Conservation (phyloP, 2,329 filamentous ascomycete species). For the Colletotrichum gigasporum region DNA sequence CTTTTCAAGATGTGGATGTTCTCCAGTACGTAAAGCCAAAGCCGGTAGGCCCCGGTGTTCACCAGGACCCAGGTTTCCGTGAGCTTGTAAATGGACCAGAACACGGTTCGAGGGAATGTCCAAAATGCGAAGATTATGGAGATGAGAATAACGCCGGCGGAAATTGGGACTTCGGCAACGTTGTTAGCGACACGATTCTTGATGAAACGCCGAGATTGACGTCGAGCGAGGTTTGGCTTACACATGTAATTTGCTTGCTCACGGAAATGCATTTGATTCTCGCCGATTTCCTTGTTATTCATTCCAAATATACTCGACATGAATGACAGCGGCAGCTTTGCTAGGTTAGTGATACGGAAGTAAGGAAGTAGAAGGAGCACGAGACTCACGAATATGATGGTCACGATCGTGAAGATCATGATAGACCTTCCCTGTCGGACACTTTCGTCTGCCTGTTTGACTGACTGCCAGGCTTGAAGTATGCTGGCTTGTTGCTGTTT, state of each 20-base stretch:
- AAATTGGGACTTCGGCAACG: slow-evolving; percentile 27
- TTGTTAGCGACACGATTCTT: neutral
- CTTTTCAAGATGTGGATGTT: neutral
- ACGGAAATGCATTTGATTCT: slow-evolving; percentile 30
- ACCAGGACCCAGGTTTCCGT: neutral
- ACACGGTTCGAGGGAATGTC: neutral
- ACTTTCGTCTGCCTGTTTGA: slow-evolving; percentile 49
- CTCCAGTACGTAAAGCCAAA: neutral
- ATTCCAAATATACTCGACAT: slow-evolving; percentile 50
- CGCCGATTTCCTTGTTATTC: slow-evolving; percentile 42
- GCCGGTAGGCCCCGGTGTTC: neutral
- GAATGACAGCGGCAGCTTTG: slow-evolving; percentile 48
- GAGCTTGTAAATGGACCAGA: neutral
- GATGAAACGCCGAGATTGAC: too few relatives aligned
- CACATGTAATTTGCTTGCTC: slow-evolving; percentile 36
- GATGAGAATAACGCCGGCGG: slow-evolving; percentile 31
- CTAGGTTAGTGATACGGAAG: neutral
- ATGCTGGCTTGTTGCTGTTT: slow-evolving; percentile 58
- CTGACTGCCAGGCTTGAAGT: slow-evolving; percentile 52
- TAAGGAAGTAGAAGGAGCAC: neutral
- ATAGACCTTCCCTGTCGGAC: slow-evolving; percentile 53
- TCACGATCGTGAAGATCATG: slow-evolving; percentile 57
- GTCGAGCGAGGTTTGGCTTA: slow-evolving; percentile 31
- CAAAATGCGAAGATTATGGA: slow-evolving; percentile 31
- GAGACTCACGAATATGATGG: slow-evolving; percentile 54